These are phyloP conservation scores for Pyricularia grisea DNA, from an alignment of 2,329 filamentous ascomycete species.

Conservation along the genomic window DNA sequence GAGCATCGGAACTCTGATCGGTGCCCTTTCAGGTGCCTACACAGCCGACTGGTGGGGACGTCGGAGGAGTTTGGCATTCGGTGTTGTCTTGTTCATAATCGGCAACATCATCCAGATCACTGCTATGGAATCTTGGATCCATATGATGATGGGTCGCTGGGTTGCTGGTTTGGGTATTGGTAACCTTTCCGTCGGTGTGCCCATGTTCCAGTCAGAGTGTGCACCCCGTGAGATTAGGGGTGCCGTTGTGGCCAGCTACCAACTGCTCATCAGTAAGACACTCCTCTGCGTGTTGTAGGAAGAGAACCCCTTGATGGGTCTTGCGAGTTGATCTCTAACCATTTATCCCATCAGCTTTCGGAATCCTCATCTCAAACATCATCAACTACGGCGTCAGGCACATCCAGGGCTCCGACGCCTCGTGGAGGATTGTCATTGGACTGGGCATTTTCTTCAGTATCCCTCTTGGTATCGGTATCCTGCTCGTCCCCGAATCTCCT, in stretches of 20 bases:
- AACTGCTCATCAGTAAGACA: conserved; percentile 52
- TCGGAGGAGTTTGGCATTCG: conserved; percentile 41
- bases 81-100: conserved; percentile 47
- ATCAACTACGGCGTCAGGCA: conserved; percentile 42
- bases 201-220: conserved; percentile 59
- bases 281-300: neutral
- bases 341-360: conserved; percentile 30
- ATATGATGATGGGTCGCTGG: conserved; percentile 56
- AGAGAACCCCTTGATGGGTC: no score
- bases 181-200: conserved; percentile 54
- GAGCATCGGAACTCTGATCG: conserved; percentile 45
- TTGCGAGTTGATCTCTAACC: neutral
- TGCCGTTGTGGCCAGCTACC: conserved; percentile 59
- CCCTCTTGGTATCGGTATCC: conserved; percentile 41
- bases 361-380: conserved; percentile 48
- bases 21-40: conserved; percentile 41
- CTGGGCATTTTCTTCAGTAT: conserved; percentile 43
- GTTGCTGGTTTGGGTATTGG: conserved; percentile 60
- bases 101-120: conserved; percentile 60
- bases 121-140: conserved; percentile 48
- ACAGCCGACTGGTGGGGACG: conserved; percentile 50
- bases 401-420: conserved; percentile 29
- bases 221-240: conserved; percentile 54
- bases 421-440: conserved; percentile 56
- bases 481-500: conserved; percentile 46